Evolutionary conservation across 805 yeast genomes (phyloP).

Genomic region (Nakazawaea ambrosiae): DNA sequence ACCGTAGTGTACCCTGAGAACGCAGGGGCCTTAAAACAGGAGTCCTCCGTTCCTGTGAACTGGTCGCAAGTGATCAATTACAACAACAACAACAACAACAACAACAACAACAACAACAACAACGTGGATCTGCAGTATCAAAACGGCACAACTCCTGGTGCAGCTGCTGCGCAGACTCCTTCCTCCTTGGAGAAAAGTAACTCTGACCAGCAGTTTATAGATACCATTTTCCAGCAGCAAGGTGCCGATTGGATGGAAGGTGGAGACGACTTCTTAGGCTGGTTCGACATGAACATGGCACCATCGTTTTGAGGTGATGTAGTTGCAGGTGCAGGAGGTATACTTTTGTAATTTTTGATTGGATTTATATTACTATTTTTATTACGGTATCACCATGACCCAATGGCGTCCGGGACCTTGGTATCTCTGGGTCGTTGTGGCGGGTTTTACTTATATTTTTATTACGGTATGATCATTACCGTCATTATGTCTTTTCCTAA

Average conservation of each 20-base stretch:
- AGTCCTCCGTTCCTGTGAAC: not conserved
- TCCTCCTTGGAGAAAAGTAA: not conserved
- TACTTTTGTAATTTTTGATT: not conserved
- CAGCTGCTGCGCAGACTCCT: not conserved
- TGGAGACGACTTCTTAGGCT: constrained; percentile 83
- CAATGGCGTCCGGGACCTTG: too few species aligned
- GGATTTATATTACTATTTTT: not conserved
- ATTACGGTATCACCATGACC: too few species aligned
- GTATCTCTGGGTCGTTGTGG: not conserved
- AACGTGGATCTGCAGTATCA: not conserved
- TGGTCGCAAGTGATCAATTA: not conserved
- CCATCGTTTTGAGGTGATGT: constrained; percentile 42
- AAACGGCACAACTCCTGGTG: not conserved
- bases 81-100: constrained; percentile 2
- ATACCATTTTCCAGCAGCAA: constrained; percentile 70
- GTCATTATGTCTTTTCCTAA: too few species aligned
- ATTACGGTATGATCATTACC: too few species aligned
- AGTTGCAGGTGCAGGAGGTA: too few species aligned
- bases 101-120: not conserved
- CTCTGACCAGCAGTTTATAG: constrained; percentile 25
- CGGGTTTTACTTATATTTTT: too few species aligned
- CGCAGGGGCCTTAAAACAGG: constrained; percentile 1
- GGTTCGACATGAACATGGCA: constrained; percentile 82
- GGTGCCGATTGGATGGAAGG: constrained; percentile 83
- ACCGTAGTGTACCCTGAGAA: not conserved